A percentile compares a stretch with the other conserved stretches of the same genome.
Conservation (phyloP, 2,329 filamentous ascomycete species). For the Cordyceps sp. region DNA sequence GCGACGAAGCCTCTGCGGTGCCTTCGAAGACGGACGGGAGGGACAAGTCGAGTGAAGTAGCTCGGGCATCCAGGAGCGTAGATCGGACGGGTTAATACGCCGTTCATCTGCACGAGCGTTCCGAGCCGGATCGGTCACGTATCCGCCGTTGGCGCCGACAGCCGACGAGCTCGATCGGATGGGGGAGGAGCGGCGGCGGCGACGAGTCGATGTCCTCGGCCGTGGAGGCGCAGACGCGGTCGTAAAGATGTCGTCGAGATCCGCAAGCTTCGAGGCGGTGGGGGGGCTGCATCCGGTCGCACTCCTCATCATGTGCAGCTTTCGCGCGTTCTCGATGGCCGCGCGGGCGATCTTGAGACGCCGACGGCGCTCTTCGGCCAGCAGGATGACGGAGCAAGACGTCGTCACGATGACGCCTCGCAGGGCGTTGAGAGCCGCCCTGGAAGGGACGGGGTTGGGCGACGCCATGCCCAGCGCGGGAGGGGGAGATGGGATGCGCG, state of each 20-base stretch:
- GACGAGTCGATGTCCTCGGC: slow-evolving; percentile 11
- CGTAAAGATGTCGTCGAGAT: too few relatives aligned
- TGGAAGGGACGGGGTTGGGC: slow-evolving; percentile 32
- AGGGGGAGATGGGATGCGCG: too few relatives aligned
- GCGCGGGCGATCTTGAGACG: slow-evolving; percentile 32
- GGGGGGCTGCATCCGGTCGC: too few relatives aligned
- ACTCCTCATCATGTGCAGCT: slow-evolving; percentile 26
- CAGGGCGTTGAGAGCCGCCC: slow-evolving; percentile 36
- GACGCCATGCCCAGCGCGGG: slow-evolving; percentile 30
- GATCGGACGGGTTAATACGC: too few relatives aligned
- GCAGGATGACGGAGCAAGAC: slow-evolving; percentile 35
- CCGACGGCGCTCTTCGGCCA: slow-evolving; percentile 39
- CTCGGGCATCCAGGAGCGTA: too few relatives aligned
- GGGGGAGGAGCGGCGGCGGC: slow-evolving; percentile 11
- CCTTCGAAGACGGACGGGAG: too few relatives aligned
- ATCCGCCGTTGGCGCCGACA: background rate
- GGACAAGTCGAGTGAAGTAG: too few relatives aligned
- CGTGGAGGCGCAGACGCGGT: too few relatives aligned
- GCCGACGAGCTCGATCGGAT: too few relatives aligned
- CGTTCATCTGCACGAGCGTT: too few relatives aligned
- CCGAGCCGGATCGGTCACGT: background rate
- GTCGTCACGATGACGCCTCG: slow-evolving; percentile 39
- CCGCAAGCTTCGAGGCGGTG: too few relatives aligned
- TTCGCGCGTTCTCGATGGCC: slow-evolving; percentile 35
- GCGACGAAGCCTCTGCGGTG: too few relatives aligned